Evolutionary conservation across 2,329 filamentous ascomycete genomes (phyloP).

Genomic region (Massarina eburnea): DNA sequence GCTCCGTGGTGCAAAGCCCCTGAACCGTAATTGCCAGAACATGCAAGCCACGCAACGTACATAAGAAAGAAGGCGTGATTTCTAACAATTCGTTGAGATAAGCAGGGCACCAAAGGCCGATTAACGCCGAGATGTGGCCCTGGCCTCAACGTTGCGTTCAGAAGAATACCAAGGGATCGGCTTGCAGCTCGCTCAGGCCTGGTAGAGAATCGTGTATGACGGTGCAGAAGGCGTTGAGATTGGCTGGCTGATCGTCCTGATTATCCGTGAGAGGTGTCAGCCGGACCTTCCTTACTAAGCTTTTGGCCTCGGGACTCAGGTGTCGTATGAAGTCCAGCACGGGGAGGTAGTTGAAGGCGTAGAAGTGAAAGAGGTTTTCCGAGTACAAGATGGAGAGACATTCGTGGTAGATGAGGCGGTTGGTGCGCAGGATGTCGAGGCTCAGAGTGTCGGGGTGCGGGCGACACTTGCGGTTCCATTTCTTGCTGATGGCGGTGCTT

Average conservation of each 20-base stretch:
- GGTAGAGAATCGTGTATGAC: constrained; percentile 42
- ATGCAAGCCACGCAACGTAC: constrained; percentile 7
- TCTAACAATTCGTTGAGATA: constrained; percentile 5
- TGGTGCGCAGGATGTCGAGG: constrained; percentile 41
- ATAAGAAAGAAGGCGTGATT: constrained; percentile 1
- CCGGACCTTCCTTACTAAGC: constrained; percentile 40
- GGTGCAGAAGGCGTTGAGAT: constrained; percentile 42
- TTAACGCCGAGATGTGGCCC: background rate
- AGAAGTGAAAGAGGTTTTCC: constrained; percentile 44
- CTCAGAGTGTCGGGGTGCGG: constrained; percentile 37
- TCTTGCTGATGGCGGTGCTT: constrained; percentile 40
- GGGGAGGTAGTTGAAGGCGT: constrained; percentile 43
- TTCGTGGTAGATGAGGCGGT: constrained; percentile 43
- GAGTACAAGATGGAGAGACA: constrained; percentile 43
- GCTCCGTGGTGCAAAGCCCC: constrained; percentile 2
- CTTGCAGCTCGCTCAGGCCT: constrained; percentile 39
- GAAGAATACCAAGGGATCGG: constrained; percentile 41
- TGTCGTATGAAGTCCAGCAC: constrained; percentile 44
- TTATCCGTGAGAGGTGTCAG: constrained; percentile 41
- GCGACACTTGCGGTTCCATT: constrained; percentile 38
- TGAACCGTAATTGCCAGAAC: constrained; percentile 5
- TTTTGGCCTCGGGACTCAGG: constrained; percentile 42
- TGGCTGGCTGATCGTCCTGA: constrained; percentile 35
- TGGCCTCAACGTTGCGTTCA: constrained; percentile 11
- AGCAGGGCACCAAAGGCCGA: background rate